Evolutionary conservation across 169 alveolate species (phyloP), one percentile per base, ranked within the genome.

Genomic region (Eimeria nieschulzi): DNA sequence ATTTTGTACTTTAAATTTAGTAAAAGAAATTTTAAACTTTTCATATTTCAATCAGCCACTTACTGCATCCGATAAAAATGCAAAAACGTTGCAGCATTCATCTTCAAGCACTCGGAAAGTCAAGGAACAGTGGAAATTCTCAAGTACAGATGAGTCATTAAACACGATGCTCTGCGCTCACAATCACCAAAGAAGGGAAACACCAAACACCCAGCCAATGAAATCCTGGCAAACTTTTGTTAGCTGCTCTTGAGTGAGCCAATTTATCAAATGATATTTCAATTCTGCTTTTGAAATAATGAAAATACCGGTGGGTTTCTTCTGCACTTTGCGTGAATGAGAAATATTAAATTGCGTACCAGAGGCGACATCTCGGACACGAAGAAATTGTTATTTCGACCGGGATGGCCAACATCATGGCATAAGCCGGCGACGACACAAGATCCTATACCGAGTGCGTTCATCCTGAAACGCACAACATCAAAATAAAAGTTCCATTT

Each of bases 81-180:
- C 72, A 66, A 71, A 61, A 13, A 87, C 51, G 54, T 87, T 87
- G 75, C 92, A 87, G n/a, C 59, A 53, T 53, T 17, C 26, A 12
- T 46, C 54, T 1, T 39, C 70, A 2, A 87, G 88, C 33, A 73
- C 66, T 9, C 76, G 87, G 71, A 90, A 90, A 1, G 91, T 53
- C 23, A 55, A 72, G 0, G 93, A 86, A 70, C 96, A 91, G 95
- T 96, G 98, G 84, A 95, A 95, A 92, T 95, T 95, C 93, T 96
- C 98, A 54, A 96, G 94, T 39, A 96, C 97, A 23, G 97, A 93
- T 61, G 86, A 63, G 90, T 96, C 98, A 79, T 96, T 96, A 91
- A 95, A 96, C 68, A 93, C 84, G n/a, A 96, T 90, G 63, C 96
- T 96, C 86, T 66, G 51, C 12, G 56, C 3, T 15, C 25, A 15